These are phyloP conservation scores for Diaporthe eres DNA, from an alignment of 2,329 filamentous ascomycete species.

Conservation along the genomic window DNA sequence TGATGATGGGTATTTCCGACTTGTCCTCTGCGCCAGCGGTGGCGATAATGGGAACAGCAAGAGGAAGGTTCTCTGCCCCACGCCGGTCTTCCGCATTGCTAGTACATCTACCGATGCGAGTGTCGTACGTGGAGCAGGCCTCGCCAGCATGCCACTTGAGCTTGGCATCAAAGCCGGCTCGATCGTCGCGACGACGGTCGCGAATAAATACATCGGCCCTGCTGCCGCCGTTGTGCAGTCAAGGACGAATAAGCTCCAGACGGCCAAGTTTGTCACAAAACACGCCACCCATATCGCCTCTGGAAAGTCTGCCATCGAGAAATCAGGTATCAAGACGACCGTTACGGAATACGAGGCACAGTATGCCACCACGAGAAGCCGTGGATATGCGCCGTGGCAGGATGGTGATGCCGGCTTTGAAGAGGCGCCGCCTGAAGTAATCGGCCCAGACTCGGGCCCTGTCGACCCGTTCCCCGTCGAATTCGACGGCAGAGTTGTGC, in stretches of 20 bases:
- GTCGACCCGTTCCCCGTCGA: conserved; percentile 66
- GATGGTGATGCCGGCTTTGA: conserved; percentile 46
- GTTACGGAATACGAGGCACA: conserved; percentile 54
- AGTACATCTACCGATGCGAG: conserved; percentile 74
- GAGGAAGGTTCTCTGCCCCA: conserved; percentile 73
- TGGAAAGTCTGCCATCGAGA: conserved; percentile 56
- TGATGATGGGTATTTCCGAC: conserved; percentile 77
- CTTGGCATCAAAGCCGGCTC: conserved; percentile 71
- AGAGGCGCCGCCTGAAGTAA: conserved; percentile 48
- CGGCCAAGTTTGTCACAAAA: conserved; percentile 55
- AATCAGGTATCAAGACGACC: conserved; percentile 49
- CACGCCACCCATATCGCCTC: conserved; percentile 45
- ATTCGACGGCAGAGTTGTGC: conserved; percentile 63
- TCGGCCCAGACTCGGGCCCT: conserved; percentile 67
- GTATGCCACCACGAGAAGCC: conserved; percentile 52
- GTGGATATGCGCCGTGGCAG: conserved; percentile 53
- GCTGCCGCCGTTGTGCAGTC: conserved; percentile 59
- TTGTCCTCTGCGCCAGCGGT: conserved; percentile 71
- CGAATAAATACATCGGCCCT: conserved; percentile 60
- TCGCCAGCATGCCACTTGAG: conserved; percentile 76
- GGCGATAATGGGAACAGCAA: conserved; percentile 50
- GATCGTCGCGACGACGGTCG: conserved; percentile 61
- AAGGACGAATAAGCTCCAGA: conserved; percentile 54
- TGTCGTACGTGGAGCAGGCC: conserved; percentile 74
- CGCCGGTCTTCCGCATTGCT: conserved; percentile 78